Conservation (phyloP, 164 flowering plant species). For the Chimonanthus praecox region DNA sequence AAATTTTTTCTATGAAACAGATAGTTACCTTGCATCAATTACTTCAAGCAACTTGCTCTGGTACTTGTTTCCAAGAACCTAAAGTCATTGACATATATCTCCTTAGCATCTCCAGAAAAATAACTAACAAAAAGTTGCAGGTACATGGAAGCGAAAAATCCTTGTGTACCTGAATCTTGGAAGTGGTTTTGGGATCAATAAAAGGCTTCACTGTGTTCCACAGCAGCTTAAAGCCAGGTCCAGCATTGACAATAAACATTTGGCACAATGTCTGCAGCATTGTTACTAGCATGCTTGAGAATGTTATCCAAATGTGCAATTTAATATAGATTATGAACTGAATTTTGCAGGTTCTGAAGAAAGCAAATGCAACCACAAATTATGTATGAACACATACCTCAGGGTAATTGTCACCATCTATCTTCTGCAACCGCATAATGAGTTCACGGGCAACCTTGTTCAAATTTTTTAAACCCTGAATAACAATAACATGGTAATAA, state of each 20-base stretch:
- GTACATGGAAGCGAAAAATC: not conserved
- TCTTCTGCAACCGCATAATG: slow-evolving; percentile 68
- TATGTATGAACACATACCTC: slow-evolving; percentile 38
- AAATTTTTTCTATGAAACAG: too few relatives aligned
- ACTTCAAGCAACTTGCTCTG: slow-evolving; percentile 86
- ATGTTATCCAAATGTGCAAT: not conserved
- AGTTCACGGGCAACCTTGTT: slow-evolving; percentile 75
- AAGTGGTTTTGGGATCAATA: slow-evolving; percentile 79
- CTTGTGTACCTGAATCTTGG: slow-evolving; percentile 77
- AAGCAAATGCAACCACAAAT: not conserved
- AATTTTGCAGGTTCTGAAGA: not conserved
- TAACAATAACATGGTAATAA: not conserved
- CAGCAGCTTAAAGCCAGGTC: slow-evolving; percentile 80
- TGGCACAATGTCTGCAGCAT: slow-evolving; percentile 64
- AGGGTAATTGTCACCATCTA: slow-evolving; percentile 90
- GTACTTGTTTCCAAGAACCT: slow-evolving; percentile 90
- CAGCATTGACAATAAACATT: slow-evolving; percentile 95
- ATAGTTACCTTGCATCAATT: slow-evolving; percentile 73
- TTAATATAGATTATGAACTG: not conserved
- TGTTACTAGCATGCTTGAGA: not conserved
- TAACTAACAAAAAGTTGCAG: too few relatives aligned
- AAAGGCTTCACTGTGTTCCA: slow-evolving; percentile 84
- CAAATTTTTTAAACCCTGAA: slow-evolving; percentile 59
- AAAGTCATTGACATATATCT: not conserved
- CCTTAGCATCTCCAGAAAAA: not conserved